Evolutionary conservation across 352 stramenopile genomes (phyloP).

Genomic region (Stramenopiles sp.): DNA sequence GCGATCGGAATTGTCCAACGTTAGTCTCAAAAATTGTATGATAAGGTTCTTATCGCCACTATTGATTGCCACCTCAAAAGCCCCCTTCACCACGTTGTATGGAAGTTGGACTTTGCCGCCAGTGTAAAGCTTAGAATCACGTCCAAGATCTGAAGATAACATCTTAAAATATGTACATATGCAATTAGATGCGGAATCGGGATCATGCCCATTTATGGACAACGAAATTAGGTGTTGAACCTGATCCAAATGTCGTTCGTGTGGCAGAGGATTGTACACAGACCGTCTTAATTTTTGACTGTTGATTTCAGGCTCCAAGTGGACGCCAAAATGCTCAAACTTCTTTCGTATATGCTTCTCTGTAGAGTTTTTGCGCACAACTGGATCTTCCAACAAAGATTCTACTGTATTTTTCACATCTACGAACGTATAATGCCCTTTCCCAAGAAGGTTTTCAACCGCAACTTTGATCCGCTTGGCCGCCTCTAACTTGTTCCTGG

Average conservation of each 20-base stretch:
- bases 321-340: too few relatives aligned
- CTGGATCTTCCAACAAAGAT: not conserved
- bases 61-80: not conserved
- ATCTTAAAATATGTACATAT: not conserved
- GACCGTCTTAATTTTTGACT: not conserved
- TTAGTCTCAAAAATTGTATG: not conserved
- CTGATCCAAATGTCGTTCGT: not conserved
- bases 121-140: too few relatives aligned
- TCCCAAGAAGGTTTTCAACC: not conserved
- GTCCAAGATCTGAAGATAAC: not conserved
- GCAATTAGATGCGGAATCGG: not conserved
- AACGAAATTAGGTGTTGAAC: not conserved
- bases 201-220: not conserved
- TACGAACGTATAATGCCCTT: not conserved
- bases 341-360: not conserved
- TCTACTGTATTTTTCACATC: not conserved
- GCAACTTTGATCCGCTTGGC: not conserved
- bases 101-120: not conserved
- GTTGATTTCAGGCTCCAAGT: too few relatives aligned
- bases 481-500: not conserved
- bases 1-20: not conserved
- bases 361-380: not conserved
- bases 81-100: not conserved
- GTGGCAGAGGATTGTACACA: not conserved
- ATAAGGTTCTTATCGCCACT: not conserved